Conservation (phyloP, 208 protist species). For the Angomonas ambiguus region DNA sequence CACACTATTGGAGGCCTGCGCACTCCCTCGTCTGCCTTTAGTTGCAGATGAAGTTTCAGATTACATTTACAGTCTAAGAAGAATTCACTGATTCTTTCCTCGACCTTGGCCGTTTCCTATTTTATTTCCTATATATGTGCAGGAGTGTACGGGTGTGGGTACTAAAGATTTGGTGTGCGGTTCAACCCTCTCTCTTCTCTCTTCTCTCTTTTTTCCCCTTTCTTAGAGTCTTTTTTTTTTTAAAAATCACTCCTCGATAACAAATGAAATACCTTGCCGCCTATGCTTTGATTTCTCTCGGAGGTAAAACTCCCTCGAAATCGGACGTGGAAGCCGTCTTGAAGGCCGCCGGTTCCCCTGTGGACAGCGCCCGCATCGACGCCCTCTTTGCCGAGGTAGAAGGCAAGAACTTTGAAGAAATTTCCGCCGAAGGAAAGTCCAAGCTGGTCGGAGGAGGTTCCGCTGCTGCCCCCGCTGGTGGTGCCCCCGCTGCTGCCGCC, state of each 20-base stretch:
- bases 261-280: constrained; percentile 92
- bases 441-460: constrained; percentile 81
- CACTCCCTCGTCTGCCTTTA: neutral
- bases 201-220: neutral
- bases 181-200: constrained; percentile 3
- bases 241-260: neutral
- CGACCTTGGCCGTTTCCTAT: neutral
- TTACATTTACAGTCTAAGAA: neutral
- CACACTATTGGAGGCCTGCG: neutral
- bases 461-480: constrained; percentile 31
- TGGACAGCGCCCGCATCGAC: constrained; percentile 62
- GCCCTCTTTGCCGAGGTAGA: constrained; percentile 79
- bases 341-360: constrained; percentile 76
- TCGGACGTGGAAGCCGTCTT: constrained; percentile 86
- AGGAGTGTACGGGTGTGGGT: too few species aligned
- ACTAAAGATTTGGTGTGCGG: too few species aligned
- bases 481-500: constrained; percentile 29
- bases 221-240: constrained; percentile 12
- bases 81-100: neutral
- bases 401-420: constrained; percentile 89
- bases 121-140: too few species aligned
- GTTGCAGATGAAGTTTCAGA: neutral
- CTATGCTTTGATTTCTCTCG: constrained; percentile 87
- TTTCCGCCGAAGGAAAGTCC: constrained; percentile 78
- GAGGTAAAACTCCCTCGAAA: constrained; percentile 75